Evolutionary conservation across 495 filamentous ascomycete genomes (phyloP), one percentile per base, ranked within the genome.

Genomic region (Daldinia concentrica): DNA sequence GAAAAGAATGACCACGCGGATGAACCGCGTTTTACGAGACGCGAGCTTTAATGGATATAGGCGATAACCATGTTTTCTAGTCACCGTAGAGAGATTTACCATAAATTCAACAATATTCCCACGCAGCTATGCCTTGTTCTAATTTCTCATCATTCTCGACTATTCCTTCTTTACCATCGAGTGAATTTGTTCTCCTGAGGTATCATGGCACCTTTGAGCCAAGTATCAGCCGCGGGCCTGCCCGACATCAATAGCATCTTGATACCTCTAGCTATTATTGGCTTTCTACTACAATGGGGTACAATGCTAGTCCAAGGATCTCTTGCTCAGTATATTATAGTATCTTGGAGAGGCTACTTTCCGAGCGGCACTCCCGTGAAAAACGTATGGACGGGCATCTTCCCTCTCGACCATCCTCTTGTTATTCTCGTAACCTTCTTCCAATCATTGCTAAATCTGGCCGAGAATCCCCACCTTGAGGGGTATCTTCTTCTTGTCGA

Each of bases 401-500:
- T 51, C 57, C 68, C 62, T 15, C 56, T 71, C 26, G 68, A 66
- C 34, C 45, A 66, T 22, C 14, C 43, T 3, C 51, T 71, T 19
- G 24, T 50, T 26, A 24, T 66, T n/a, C 50, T 71, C 1, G 48
- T 50, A 4, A 62, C 60, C 8, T 66, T 66, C 19, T 71, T 71
- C 32, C 56, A 32, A 11, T 26, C 29, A 15, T 30, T 71, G 5
- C 56, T 71, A 3, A 41, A 71, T 17, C 19, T 60, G 1, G 30
- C 36, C 22, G 37, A 65, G 14, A 27, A 55, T n/a, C 32, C 19
- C 56, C 36, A 54, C 30, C 57, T 61, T 32, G 62, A 19, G 30
- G 55, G 48, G 22, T 71, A 56, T 26, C 50, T 66, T 12, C 37
- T 71, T 11, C 62, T 66, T 7, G 39, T 39, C n/a, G 68, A 71